These are phyloP conservation scores for Bretschneidera sinensis DNA, from an alignment of 345 rosid genomes.

Conservation along the genomic window DNA sequence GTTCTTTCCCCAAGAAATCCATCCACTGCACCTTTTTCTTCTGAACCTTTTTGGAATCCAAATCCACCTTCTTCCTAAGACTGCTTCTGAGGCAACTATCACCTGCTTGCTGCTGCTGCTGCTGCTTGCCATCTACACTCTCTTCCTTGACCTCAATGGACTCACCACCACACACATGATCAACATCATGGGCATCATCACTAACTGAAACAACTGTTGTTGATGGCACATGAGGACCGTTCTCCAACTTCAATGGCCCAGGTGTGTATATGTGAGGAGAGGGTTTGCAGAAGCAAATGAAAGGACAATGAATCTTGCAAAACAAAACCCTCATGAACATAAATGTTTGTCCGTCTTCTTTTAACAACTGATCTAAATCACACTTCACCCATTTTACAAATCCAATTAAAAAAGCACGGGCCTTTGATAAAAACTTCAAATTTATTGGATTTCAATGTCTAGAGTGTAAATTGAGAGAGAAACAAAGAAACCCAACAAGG, in stretches of 20 bases:
- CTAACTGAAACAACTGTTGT: constrained; percentile 25
- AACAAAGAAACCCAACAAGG: neutral
- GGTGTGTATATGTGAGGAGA: constrained; percentile 52
- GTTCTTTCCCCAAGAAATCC: constrained; percentile 73
- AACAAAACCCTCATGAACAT: constrained; percentile 69
- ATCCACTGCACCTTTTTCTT: constrained; percentile 77
- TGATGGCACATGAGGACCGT: constrained; percentile 38
- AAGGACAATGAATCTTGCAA: constrained; percentile 72
- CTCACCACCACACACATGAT: constrained; percentile 28
- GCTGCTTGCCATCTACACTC: constrained; percentile 22
- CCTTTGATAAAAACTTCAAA: neutral
- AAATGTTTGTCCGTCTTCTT: neutral
- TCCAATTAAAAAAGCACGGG: neutral
- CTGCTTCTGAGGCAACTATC: constrained; percentile 45
- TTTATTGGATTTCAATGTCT: neutral
- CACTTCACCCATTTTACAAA: neutral
- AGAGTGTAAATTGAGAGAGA: neutral
- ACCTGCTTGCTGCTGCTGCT: constrained; percentile 14
- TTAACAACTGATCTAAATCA: neutral
- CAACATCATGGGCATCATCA: constrained; percentile 23
- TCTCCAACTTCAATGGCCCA: constrained; percentile 50
- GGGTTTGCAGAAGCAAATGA: constrained; percentile 69
- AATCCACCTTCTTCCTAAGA: constrained; percentile 34
- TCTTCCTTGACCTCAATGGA: constrained; percentile 31
- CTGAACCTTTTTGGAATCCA: constrained; percentile 23